Percentiles rank a stretch among this genome's conserved stretches.
Evolutionary conservation across 139 green algal genomes (phyloP).

Genomic region (Closterium sp.): DNA sequence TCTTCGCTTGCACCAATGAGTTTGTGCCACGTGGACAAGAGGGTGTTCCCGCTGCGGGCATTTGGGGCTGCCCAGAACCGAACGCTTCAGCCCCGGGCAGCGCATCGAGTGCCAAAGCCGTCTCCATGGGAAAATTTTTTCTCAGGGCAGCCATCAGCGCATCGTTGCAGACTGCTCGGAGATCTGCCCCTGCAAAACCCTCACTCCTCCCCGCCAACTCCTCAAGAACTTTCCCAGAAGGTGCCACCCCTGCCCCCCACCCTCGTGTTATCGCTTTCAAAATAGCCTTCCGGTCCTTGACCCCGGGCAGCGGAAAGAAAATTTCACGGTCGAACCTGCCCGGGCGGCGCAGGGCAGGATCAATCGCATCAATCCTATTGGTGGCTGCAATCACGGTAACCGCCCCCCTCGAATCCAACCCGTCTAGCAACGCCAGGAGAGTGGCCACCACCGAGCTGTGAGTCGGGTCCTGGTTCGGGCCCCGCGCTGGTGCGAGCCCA

Average conservation of each 20-base stretch:
- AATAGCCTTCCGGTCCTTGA: conserved; percentile 42
- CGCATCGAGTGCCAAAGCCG: background rate
- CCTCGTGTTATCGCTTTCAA: conserved; percentile 39
- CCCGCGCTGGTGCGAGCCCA: conserved; percentile 64
- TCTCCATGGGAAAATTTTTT: background rate
- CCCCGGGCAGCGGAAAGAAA: conserved; percentile 40
- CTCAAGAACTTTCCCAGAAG: background rate
- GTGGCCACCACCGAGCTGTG: conserved; percentile 84
- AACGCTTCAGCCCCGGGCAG: background rate
- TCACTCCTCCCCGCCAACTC: conserved; percentile 20
- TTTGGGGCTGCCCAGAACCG: background rate
- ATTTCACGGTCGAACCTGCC: conserved; percentile 55
- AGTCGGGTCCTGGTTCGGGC: conserved; percentile 63
- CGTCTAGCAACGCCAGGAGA: conserved; percentile 85
- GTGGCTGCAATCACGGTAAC: conserved; percentile 92
- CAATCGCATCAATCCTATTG: conserved; percentile 83
- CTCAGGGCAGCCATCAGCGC: conserved; percentile 30
- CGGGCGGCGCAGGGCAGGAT: conserved; percentile 88
- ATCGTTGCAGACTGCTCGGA: conserved; percentile 22
- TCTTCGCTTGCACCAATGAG: background rate
- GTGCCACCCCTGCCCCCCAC: conserved; percentile 19
- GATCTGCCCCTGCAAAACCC: conserved; percentile 45
- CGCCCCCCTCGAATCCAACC: conserved; percentile 39
- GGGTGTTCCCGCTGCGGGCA: background rate
- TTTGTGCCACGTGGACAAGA: background rate